Conservation (phyloP, 2,329 filamentous ascomycete genomes). For the Pyrenophora teres region DNA sequence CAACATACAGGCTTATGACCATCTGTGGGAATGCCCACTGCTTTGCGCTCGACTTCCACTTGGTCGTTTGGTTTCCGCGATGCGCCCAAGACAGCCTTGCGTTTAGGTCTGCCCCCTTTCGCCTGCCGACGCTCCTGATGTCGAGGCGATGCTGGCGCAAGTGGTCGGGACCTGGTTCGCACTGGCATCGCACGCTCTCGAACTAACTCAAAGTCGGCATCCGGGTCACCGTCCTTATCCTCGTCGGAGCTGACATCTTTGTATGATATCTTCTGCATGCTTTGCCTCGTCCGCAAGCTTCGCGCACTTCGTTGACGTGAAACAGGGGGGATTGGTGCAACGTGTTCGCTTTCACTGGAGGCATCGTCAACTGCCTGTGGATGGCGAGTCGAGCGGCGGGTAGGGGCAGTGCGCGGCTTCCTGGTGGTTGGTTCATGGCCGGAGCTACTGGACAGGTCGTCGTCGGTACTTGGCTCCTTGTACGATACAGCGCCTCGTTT, state of each 20-base stretch:
- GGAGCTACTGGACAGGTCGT: constrained; percentile 31
- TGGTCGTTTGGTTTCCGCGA: constrained; percentile 32
- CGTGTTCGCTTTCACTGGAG: constrained; percentile 16
- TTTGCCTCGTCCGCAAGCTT: constrained; percentile 14
- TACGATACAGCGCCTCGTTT: constrained; percentile 45
- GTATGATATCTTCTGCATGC: constrained; percentile 34
- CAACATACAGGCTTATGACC: constrained; percentile 25
- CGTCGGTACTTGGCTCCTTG: constrained; percentile 44
- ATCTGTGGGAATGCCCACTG: constrained; percentile 31
- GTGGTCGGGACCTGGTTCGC: constrained; percentile 13
- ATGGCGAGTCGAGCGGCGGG: constrained; percentile 35
- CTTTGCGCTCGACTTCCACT: constrained; percentile 3
- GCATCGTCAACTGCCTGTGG: constrained; percentile 20
- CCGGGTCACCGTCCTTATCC: constrained; percentile 22
- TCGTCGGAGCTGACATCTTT: constrained; percentile 40
- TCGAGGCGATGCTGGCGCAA: constrained; percentile 12
- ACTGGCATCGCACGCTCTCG: constrained; percentile 20
- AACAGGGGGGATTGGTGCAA: constrained; percentile 9
- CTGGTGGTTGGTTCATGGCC: constrained; percentile 13
- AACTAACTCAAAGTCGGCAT: constrained; percentile 34
- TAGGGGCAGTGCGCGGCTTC: constrained; percentile 24
- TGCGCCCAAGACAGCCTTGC: constrained; percentile 29
- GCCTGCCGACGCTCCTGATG: constrained; percentile 13
- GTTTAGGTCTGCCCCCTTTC: constrained; percentile 13
- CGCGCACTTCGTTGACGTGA: constrained; percentile 4